phyloP scores from a whole-genome alignment of 2,329 filamentous ascomycete species.

The Pseudocercospora eumusae region DNA sequence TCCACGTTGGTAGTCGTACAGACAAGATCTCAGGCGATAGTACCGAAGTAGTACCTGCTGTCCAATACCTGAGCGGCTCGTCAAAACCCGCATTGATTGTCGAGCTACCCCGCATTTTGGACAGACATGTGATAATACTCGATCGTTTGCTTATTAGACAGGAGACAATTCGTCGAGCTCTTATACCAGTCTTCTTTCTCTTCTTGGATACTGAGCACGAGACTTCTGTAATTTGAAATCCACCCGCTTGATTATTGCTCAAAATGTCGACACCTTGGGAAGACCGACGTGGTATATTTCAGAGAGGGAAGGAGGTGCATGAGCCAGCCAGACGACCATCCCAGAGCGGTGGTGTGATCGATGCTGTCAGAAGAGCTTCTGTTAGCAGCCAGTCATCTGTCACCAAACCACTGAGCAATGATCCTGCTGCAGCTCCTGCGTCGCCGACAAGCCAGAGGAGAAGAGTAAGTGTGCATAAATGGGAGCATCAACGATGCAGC shows the following conservation, averaged over 20 bases:
- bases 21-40: background rate
- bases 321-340: constrained; percentile 30
- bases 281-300: constrained; percentile 40
- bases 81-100: constrained; percentile 10
- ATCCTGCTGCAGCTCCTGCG: constrained; percentile 19
- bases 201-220: constrained; percentile 16
- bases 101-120: constrained; percentile 22
- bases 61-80: constrained; percentile 7
- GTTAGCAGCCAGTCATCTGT: constrained; percentile 27
- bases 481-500: background rate
- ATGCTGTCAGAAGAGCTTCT: constrained; percentile 36
- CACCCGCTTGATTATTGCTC: background rate
- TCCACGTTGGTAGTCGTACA: background rate
- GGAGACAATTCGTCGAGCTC: background rate
- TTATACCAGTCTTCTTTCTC: background rate
- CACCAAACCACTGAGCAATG: constrained; percentile 33
- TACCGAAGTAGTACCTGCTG: constrained; percentile 16
- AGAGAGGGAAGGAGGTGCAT: constrained; percentile 39
- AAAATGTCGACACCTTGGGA: constrained; percentile 31
- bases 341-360: constrained; percentile 28
- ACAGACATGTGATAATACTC: constrained; percentile 14
- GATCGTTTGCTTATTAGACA: constrained; percentile 16
- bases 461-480: constrained; percentile 18
- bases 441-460: constrained; percentile 25
- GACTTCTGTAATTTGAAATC: background rate